These are phyloP conservation scores for Pichia cephalocereana DNA, from an alignment of 805 yeast species.

Conservation along the genomic window DNA sequence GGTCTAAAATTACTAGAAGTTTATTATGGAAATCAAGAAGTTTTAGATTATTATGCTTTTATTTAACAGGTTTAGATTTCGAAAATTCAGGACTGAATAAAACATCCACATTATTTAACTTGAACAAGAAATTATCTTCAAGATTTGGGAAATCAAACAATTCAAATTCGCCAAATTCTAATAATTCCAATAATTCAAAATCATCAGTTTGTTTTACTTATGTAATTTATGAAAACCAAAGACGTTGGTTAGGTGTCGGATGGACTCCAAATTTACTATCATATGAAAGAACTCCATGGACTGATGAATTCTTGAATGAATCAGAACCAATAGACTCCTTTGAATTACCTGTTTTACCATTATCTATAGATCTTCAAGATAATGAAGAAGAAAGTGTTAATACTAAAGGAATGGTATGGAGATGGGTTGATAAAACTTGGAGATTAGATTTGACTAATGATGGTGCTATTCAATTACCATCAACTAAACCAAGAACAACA, in stretches of 20 bases:
- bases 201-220: conserved; percentile 73
- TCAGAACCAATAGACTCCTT: conserved; percentile 68
- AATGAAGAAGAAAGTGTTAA: conserved; percentile 30
- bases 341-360: conserved; percentile 60
- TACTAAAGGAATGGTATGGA: conserved; percentile 67
- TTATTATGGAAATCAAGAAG: conserved; percentile 76
- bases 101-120: conserved; percentile 35
- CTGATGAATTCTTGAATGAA: conserved; percentile 90
- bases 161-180: conserved; percentile 7
- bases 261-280: conserved; percentile 91
- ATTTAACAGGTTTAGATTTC: conserved; percentile 81
- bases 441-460: conserved; percentile 81
- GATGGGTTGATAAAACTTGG: conserved; percentile 95
- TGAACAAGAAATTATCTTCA: conserved; percentile 40
- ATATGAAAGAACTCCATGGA: conserved; percentile 94
- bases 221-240: conserved; percentile 87
- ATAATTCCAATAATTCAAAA: conserved; percentile 6
- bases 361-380: conserved; percentile 7
- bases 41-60: conserved; percentile 64
- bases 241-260: conserved; percentile 96
- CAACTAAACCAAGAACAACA: conserved; percentile 47
- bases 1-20: conserved; percentile 74
- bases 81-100: conserved; percentile 25
- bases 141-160: conserved; percentile 18
- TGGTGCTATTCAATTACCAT: conserved; percentile 67